Conservation (phyloP, 169 alveolate species). For the Plasmodium yoelii region DNA sequence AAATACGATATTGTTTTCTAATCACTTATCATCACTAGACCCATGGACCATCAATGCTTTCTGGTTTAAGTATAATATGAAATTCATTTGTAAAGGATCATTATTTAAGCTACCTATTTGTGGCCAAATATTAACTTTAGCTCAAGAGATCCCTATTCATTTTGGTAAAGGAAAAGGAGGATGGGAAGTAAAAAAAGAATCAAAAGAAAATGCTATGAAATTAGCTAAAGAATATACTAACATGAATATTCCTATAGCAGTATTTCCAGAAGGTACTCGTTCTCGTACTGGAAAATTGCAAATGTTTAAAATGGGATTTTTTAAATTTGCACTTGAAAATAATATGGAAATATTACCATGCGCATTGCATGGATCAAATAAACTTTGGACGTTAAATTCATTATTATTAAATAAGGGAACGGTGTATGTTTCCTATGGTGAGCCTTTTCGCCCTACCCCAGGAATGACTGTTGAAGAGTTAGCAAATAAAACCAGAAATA, state of each 20-base stretch:
- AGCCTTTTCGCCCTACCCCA: slow-evolving; percentile 78
- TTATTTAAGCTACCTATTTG: slow-evolving; percentile 81
- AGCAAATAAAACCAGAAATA: slow-evolving; percentile 71
- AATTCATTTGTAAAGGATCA: slow-evolving; percentile 81
- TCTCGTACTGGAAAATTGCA: slow-evolving; percentile 87
- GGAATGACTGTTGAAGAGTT: slow-evolving; percentile 75
- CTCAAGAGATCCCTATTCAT: slow-evolving; percentile 78
- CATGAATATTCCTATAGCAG: slow-evolving; percentile 72
- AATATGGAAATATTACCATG: slow-evolving; percentile 88
- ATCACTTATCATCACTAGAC: slow-evolving; percentile 81
- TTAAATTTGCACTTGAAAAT: slow-evolving; percentile 89
- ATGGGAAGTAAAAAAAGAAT: slow-evolving; percentile 83
- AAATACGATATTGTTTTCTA: slow-evolving; percentile 78
- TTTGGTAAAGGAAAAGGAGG: slow-evolving; percentile 84
- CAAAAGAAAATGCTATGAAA: slow-evolving; percentile 78
- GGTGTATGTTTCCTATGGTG: slow-evolving; percentile 82
- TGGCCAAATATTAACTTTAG: slow-evolving; percentile 76
- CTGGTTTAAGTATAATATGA: slow-evolving; percentile 76
- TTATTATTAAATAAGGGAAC: slow-evolving; percentile 80
- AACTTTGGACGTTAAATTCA: slow-evolving; percentile 82
- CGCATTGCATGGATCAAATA: slow-evolving; percentile 80
- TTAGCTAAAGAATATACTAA: slow-evolving; percentile 70
- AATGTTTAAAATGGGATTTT: slow-evolving; percentile 91
- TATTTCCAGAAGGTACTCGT: slow-evolving; percentile 92
- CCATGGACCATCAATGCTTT: slow-evolving; percentile 83